Evolutionary conservation across 176 grass and related monocot genomes (phyloP), one percentile per base, ranked within the genome.

Genomic region (Carex myosuroides): DNA sequence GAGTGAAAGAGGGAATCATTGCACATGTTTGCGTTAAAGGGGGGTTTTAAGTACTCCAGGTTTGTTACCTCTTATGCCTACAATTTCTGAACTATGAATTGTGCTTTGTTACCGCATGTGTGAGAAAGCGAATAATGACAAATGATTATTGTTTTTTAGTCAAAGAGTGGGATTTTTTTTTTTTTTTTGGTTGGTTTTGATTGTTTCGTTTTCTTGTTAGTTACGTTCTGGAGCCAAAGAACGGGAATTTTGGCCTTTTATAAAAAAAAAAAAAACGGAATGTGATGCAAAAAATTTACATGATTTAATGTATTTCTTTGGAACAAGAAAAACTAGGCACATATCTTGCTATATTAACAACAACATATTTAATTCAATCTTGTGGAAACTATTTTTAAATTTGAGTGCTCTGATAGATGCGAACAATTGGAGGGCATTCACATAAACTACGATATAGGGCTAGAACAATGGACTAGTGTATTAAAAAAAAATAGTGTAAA

Each of bases 1-100:
- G 37, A 17, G 42, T 81, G 79, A 63, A 3, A 57, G 59, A 66
- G 60, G 59, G 80, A 82, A 82, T 46, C 61, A 82, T 82, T 82
- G 61, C 80, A 82, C 63, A 64, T 82, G 80, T 81, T 42, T 21
- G 56, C 16, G 32, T 81, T 81, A 42, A 82, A 68, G 26, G 41
- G 68, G 39, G 37, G 42, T 32, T 50, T 82, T 17, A 82, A 64
- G 41, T 65, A 68, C 12, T 33, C 3, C 29, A 68, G 52, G 67
- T 5, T 29, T 68, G 80, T 82, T 48, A 68, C 80, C 61, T 82
- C 35, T 82, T 54, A 66, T 10, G 35, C 41, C 80, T 82, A 82
- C 80, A 82, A 21, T 53, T 33, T 66, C 80, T 82, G 80, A 66
- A 52, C 42, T 29, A 20, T 76, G 71, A 16, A 20, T 65, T 46